A percentile compares a stretch with the other conserved stretches of the same genome.
Evolutionary conservation across 1,284 basidiomycete species (phyloP).

Genomic region (Trichosporon sp.): DNA sequence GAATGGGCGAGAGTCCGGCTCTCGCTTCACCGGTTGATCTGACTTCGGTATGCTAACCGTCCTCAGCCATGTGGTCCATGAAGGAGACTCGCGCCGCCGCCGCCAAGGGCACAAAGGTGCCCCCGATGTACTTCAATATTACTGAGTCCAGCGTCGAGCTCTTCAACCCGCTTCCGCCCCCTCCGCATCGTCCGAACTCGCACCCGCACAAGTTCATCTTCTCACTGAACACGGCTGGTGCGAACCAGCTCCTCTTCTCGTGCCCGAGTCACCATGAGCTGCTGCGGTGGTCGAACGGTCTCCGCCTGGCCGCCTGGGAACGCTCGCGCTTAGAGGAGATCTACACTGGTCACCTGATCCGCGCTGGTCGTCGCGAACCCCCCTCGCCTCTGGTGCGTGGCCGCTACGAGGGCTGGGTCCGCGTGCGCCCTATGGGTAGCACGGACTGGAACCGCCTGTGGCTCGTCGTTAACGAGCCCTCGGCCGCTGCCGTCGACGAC

Average conservation of each 20-base stretch:
- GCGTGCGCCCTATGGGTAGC: conserved; percentile 86
- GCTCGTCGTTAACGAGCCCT: conserved; percentile 68
- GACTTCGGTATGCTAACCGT: not conserved
- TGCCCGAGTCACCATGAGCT: conserved; percentile 72
- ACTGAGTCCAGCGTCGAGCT: conserved; percentile 60
- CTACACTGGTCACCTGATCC: conserved; percentile 90
- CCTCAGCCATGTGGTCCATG: conserved; percentile 56
- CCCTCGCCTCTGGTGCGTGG: conserved; percentile 70
- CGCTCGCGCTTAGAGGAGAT: conserved; percentile 94
- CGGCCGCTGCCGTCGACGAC: conserved; percentile 42
- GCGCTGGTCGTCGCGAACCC: conserved; percentile 68
- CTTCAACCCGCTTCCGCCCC: conserved; percentile 60
- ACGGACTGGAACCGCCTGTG: conserved; percentile 95
- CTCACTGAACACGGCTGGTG: conserved; percentile 91
- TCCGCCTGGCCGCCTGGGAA: conserved; percentile 92
- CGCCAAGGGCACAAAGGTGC: conserved; percentile 53
- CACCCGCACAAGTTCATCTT: conserved; percentile 70
- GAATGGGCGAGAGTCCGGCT: too few relatives aligned
- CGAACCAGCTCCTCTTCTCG: conserved; percentile 86
- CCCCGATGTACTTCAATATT: conserved; percentile 54
- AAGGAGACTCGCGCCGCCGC: conserved; percentile 56
- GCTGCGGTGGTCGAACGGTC: conserved; percentile 85
- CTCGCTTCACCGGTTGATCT: too few relatives aligned
- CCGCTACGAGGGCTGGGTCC: conserved; percentile 85
- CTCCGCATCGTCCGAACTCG: conserved; percentile 58